Evolutionary conservation across 352 stramenopile genomes (phyloP).

Genomic region (Pythium coloratum): DNA sequence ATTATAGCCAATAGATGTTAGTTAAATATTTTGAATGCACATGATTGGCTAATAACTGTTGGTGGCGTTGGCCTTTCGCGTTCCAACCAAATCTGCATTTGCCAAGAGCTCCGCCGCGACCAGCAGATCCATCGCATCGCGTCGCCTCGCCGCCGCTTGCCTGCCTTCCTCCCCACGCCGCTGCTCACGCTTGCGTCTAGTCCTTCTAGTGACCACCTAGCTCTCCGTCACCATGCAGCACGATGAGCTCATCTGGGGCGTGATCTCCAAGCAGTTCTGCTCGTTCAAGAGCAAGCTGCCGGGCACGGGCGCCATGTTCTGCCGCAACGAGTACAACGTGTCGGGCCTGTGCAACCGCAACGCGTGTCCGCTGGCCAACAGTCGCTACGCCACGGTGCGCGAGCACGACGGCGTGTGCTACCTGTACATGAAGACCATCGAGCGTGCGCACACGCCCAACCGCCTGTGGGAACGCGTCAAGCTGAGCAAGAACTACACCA

Average conservation of each 20-base stretch:
- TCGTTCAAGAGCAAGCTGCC: constrained; percentile 97
- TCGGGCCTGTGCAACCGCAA: constrained; percentile 97
- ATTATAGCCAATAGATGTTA: neutral
- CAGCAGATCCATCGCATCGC: neutral
- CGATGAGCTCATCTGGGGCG: constrained; percentile 99
- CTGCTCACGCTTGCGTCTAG: too few species aligned
- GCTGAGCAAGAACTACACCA: constrained; percentile 97
- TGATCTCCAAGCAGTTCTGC: constrained; percentile 99
- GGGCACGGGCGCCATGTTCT: constrained; percentile 94
- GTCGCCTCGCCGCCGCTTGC: neutral
- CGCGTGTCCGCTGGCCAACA: constrained; percentile 97
- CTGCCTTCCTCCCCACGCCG: too few species aligned
- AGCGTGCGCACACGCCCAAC: constrained; percentile 98
- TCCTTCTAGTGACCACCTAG: neutral
- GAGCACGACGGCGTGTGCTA: constrained; percentile 96
- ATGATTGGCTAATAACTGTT: constrained; percentile 30
- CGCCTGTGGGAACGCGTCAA: constrained; percentile 99
- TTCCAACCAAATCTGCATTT: constrained; percentile 34
- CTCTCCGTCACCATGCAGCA: constrained; percentile 80
- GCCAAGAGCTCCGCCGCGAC: constrained; percentile 20
- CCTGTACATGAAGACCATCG: constrained; percentile 99
- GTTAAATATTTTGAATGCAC: neutral
- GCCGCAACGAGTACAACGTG: constrained; percentile 98
- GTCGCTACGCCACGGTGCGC: constrained; percentile 97
- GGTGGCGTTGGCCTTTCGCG: constrained; percentile 30